Evolutionary conservation across 2,329 filamentous ascomycete genomes (phyloP).

Genomic region (Arthrobotrys sphaeroides): DNA sequence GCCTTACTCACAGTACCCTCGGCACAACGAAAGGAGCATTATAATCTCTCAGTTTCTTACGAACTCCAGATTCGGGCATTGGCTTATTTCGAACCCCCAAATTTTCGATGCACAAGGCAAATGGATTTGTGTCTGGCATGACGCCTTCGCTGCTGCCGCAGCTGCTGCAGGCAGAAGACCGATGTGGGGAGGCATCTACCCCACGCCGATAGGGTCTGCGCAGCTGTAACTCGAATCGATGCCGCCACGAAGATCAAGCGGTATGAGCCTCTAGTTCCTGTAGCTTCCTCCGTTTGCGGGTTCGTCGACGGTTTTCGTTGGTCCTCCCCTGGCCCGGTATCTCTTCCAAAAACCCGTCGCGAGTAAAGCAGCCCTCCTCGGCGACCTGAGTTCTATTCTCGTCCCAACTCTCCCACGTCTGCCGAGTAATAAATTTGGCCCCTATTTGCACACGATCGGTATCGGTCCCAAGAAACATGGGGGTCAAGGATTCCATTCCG

Average conservation of each 20-base stretch:
- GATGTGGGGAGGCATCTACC: constrained; percentile 34
- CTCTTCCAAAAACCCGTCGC: constrained; percentile 44
- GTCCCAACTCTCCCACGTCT: constrained; percentile 38
- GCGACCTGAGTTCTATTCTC: constrained; percentile 29
- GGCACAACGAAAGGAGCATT: constrained; percentile 11
- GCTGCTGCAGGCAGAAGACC: constrained; percentile 21
- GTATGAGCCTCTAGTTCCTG: constrained; percentile 30
- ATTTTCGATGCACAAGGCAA: constrained; percentile 25
- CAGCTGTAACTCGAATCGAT: constrained; percentile 17
- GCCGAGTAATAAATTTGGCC: constrained; percentile 29
- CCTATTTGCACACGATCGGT: constrained; percentile 12
- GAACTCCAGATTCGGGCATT: constrained; percentile 9
- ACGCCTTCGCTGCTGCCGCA: background rate
- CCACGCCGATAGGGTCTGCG: constrained; percentile 20
- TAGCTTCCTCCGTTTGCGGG: constrained; percentile 26
- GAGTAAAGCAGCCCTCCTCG: constrained; percentile 41
- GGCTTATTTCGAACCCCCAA: constrained; percentile 19
- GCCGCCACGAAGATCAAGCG: constrained; percentile 10
- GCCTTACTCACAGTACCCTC: constrained; percentile 31
- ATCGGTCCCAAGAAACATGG: constrained; percentile 36
- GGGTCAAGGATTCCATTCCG: constrained; percentile 21
- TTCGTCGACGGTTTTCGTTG: constrained; percentile 38
- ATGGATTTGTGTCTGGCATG: constrained; percentile 13
- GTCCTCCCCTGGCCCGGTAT: constrained; percentile 38
- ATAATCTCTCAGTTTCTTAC: constrained; percentile 22